phyloP scores from a whole-genome alignment of 306 rosid genomes.

The Vicia faba region DNA sequence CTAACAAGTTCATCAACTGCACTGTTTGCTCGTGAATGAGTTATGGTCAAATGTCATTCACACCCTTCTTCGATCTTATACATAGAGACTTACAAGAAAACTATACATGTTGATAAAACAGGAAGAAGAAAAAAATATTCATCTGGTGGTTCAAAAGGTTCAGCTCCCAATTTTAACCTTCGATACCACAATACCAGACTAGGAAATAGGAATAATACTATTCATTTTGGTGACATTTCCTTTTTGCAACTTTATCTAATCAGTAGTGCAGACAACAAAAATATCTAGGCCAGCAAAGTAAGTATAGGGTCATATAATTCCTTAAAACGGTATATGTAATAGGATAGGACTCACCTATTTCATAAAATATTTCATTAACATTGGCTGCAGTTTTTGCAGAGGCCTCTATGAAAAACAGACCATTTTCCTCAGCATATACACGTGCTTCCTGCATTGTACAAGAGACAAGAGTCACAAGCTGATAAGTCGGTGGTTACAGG shows the following conservation, averaged over 20 bases:
- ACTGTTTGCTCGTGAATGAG: neutral
- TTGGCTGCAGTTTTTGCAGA: constrained; percentile 65
- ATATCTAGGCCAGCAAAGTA: constrained; percentile 11
- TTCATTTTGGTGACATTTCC: constrained; percentile 4
- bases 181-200: neutral
- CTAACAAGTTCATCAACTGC: neutral
- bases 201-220: neutral
- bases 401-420: constrained; percentile 63
- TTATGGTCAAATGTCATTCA: neutral
- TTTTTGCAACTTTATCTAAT: neutral
- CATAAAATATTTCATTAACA: constrained; percentile 63
- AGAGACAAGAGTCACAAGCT: constrained; percentile 8
- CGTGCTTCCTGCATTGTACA: constrained; percentile 56
- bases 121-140: neutral
- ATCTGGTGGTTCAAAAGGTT: neutral
- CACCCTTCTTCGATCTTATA: neutral
- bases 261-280: neutral
- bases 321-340: neutral
- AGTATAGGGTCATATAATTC: constrained; percentile 9
- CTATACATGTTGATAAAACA: neutral
- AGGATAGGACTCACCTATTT: constrained; percentile 49
- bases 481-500: constrained; percentile 29
- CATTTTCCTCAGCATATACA: constrained; percentile 61
- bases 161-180: neutral
- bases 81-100: neutral